Evolutionary conservation across 1,139 yeast species (phyloP).

Genomic region (Saccharomyces hybrid): DNA sequence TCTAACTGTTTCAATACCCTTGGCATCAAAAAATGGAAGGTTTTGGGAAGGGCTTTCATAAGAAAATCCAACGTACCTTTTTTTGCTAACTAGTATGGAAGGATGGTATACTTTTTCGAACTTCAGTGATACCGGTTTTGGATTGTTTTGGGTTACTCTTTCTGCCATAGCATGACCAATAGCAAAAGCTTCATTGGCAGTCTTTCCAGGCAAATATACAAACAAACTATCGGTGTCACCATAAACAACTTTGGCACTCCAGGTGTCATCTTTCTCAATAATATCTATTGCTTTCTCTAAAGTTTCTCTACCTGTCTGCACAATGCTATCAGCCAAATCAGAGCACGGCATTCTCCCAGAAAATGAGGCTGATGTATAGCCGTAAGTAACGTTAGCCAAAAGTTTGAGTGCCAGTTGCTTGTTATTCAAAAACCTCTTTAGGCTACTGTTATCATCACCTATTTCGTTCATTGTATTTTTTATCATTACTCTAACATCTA

Average conservation of each 20-base stretch:
- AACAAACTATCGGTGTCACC: conserved; percentile 95
- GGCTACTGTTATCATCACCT: conserved; percentile 23
- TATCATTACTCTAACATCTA: conserved; percentile 72
- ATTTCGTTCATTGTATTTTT: conserved; percentile 63
- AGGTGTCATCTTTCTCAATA: conserved; percentile 51
- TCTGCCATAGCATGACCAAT: conserved; percentile 67
- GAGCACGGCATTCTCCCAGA: conserved; percentile 98
- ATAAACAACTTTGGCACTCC: conserved; percentile 91
- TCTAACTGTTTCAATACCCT: conserved; percentile 90
- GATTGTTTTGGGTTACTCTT: conserved; percentile 57
- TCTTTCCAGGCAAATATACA: conserved; percentile 80
- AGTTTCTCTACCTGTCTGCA: conserved; percentile 82
- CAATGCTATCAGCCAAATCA: conserved; percentile 91
- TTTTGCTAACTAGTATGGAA: conserved; percentile 72
- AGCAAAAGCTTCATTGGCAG: conserved; percentile 66
- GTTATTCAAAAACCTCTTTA: conserved; percentile 57
- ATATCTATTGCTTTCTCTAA: conserved; percentile 59
- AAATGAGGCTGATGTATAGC: conserved; percentile 88
- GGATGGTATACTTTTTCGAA: conserved; percentile 93
- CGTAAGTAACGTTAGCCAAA: conserved; percentile 95
- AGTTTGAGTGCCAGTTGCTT: conserved; percentile 82
- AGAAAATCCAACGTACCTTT: conserved; percentile 82
- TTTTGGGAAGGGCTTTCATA: conserved; percentile 53
- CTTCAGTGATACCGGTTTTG: conserved; percentile 73
- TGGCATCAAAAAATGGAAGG: conserved; percentile 77